Evolutionary conservation across 2,329 filamentous ascomycete genomes (phyloP), one percentile per base, ranked within the genome.

Genomic region (Drechslera avenae): DNA sequence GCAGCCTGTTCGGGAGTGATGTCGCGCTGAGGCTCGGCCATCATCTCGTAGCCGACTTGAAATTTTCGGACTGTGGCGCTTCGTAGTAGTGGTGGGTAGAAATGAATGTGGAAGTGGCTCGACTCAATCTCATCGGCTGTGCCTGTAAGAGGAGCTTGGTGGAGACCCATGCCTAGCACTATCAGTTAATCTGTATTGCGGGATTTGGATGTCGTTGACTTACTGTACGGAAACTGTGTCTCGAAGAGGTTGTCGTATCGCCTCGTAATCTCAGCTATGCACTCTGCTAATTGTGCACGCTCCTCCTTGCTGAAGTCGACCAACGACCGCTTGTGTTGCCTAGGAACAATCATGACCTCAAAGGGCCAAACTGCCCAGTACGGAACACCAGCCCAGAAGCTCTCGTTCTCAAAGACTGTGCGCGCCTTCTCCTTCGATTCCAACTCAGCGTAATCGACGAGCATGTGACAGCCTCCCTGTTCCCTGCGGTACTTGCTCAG

Each of bases 291-390:
- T 41, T 86, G 80, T 17, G 82, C 71, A 59, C 86, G 85, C 75
- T 97, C 93, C 19, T 81, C 75, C 8, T 82, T 80, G 41, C 82
- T 83, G 31, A 99, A 80, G 71, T 99, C 93, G 13, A 96, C 86
- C 37, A 99, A 81, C 1, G 89, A 88, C 34, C 91, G 86, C 60
- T 92, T 88, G 72, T 97, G 92, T 54, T 85, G 80, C 77, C 91
- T 95, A 54, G 90, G 85, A 23, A 97, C 80, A 52, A 99, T 83
- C 79, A 99, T 88, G 39, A 93, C 88, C 78, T 99, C 94, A 56
- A 97, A 99, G 0, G 94, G 94, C 94, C 94, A 99, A 14, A 91
- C 83, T 0, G 91, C 94, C 94, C 94, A 99, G 91, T 94, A 99
- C 0, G 94, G 94, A 67, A 92, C 96, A 13, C 97, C 84, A 0